phyloP scores from a whole-genome alignment of 352 stramenopile species.

The Poterioochromonas sp. region DNA sequence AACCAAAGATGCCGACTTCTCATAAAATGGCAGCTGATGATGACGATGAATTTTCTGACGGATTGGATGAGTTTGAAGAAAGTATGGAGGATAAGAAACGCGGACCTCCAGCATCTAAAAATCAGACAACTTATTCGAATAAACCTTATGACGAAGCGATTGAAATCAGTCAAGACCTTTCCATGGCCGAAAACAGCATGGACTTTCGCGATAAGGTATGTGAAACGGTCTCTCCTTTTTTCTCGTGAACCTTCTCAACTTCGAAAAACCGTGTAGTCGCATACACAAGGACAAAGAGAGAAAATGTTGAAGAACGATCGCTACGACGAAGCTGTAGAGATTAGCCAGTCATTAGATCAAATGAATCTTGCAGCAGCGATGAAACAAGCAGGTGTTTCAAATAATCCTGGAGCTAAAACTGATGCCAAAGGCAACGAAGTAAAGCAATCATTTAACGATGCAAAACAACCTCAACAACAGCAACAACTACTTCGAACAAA shows the following conservation, averaged over 20 bases:
- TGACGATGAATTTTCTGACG: constrained; percentile 23
- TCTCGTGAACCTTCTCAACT: background rate
- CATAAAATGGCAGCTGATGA: no score
- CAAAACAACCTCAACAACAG: background rate
- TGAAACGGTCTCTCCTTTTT: background rate
- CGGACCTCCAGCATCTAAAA: background rate
- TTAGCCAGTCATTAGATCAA: constrained; percentile 31
- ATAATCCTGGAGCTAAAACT: background rate
- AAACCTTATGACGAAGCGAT: constrained; percentile 33
- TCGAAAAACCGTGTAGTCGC: background rate
- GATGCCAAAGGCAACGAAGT: background rate
- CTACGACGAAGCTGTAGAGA: constrained; percentile 33
- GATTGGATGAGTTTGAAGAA: constrained; percentile 30
- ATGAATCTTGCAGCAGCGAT: background rate
- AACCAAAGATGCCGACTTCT: no score
- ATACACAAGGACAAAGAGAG: background rate
- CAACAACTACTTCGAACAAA: background rate
- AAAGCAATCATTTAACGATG: background rate
- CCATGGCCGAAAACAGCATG: constrained; percentile 33
- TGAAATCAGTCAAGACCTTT: constrained; percentile 35
- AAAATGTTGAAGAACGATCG: constrained; percentile 17
- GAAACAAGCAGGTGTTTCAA: background rate
- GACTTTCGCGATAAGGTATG: constrained; percentile 14
- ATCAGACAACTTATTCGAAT: background rate
- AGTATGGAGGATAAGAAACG: constrained; percentile 24